These are phyloP conservation scores for Tolypocladium pustulatum DNA, from an alignment of 2,329 filamentous ascomycete species.

Conservation along the genomic window DNA sequence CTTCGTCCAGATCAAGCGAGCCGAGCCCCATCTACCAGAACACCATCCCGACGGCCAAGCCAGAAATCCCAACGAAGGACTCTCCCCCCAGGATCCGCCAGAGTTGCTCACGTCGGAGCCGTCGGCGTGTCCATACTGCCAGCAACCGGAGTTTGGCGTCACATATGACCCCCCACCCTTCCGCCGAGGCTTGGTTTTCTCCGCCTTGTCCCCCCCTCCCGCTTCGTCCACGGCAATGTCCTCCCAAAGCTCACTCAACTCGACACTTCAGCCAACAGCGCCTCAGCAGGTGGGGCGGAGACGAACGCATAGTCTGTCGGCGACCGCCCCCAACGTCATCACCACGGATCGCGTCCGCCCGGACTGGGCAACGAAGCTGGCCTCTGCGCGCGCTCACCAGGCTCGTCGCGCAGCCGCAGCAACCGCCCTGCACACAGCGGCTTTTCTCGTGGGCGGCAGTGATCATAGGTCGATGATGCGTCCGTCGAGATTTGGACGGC, in stretches of 20 bases:
- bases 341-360: slow-evolving; percentile 88
- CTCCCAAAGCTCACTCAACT: slow-evolving; percentile 70
- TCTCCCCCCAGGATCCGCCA: slow-evolving; percentile 37
- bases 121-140: slow-evolving; percentile 88
- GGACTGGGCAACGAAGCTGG: slow-evolving; percentile 87
- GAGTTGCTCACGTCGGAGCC: slow-evolving; percentile 80
- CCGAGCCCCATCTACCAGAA: slow-evolving; percentile 82
- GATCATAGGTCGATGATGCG: slow-evolving; percentile 37
- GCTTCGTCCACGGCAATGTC: slow-evolving; percentile 62
- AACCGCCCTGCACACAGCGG: slow-evolving; percentile 87
- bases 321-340: slow-evolving; percentile 74
- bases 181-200: slow-evolving; percentile 68
- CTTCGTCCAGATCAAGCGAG: slow-evolving; percentile 95
- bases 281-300: slow-evolving; percentile 28
- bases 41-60: slow-evolving; percentile 46
- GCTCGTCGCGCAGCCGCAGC: slow-evolving; percentile 82
- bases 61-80: slow-evolving; percentile 22
- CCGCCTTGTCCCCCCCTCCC: slow-evolving; percentile 29
- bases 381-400: slow-evolving; percentile 73
- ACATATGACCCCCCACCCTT: slow-evolving; percentile 87
- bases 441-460: slow-evolving; percentile 71
- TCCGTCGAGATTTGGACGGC: slow-evolving; percentile 44
- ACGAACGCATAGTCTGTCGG: slow-evolving; percentile 57
- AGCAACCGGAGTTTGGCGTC: slow-evolving; percentile 91
- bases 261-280: slow-evolving; percentile 34